These are phyloP conservation scores for Serpula lacrymans DNA, from an alignment of 768 basidiomycete genomes.

Conservation along the genomic window DNA sequence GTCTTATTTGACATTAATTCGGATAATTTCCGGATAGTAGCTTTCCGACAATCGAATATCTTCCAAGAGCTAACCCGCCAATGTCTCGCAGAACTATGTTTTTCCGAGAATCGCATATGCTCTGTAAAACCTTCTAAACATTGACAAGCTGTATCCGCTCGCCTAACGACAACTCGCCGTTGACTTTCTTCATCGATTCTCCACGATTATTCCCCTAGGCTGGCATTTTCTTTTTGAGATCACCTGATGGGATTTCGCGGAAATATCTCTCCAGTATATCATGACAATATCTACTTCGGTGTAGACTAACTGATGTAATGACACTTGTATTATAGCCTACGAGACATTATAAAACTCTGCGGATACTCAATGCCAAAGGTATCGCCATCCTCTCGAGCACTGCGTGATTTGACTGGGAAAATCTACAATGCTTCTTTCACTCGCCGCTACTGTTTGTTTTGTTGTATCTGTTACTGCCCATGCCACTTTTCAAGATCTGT, in stretches of 20 bases:
- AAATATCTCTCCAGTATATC: background rate
- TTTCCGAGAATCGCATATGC: background rate
- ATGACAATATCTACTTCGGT: too few species aligned
- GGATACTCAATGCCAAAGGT: too few species aligned
- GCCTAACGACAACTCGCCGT: background rate
- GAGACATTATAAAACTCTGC: too few species aligned
- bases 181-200: background rate
- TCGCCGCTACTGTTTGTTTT: slow-evolving; percentile 31
- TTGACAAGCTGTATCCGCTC: too few species aligned
- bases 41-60: background rate
- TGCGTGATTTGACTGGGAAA: too few species aligned
- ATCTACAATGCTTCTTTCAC: slow-evolving; percentile 32
- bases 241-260: background rate
- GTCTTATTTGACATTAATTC: background rate
- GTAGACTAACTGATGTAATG: too few species aligned
- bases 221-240: background rate
- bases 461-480: slow-evolving; percentile 43
- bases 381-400: too few species aligned
- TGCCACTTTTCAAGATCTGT: slow-evolving; percentile 53
- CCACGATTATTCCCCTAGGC: background rate
- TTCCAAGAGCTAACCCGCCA: background rate
- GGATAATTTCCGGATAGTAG: background rate
- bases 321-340: too few species aligned
- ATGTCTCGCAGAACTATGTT: too few species aligned
- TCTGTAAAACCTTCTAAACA: too few species aligned